Base-by-base conservation (phyloP, 1,284 basidiomycete species). In the Rhodotorula sp. region DNA sequence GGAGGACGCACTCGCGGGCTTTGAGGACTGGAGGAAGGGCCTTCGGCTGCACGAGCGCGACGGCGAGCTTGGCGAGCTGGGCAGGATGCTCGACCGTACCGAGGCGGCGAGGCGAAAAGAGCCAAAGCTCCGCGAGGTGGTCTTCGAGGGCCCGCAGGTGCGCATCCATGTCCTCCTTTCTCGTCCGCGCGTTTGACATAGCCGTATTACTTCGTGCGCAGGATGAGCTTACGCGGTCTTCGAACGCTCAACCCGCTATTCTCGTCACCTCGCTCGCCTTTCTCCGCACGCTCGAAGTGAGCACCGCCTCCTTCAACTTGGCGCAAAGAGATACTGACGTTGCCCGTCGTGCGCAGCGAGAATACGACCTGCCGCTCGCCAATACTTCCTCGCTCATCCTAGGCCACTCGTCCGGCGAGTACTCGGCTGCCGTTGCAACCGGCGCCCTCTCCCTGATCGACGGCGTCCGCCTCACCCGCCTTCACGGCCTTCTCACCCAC, bases 201-300 rank as follows among this genome's bases (percentile, higher is more conserved):
- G 27, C n/a, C 27, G n/a, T n/a, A 1, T n/a, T 15, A 1, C 15
- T 29, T 64, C 19, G 27, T 8, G n/a, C 17, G 10, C 67, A 80
- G 72, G 75, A 79, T 60, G 74, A 76, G 64, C 73, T 80, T 22
- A 80, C 78, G 8, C 67, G 76, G 27, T 77, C 76, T 4, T 76
- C 76, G 17, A 80, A 80, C 66, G 77, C 79, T 0, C 80, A 80
- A 66, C 80, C 80, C 5, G 80, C 80, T 22, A 80, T 80, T 21
- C 70, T 79, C 44, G 75, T 80, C 70, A 80, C 79, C 21, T 78
- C 78, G 21, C 73, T 79, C 59, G 78, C 78, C 2, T 77, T 80
- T 65, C 68, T 79, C 8, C 76, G 78, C 22, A 75, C 78, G 12
- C 71, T 80, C 41, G 75, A 80, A 41, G 62, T 55, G 62, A 25